phyloP scores from a whole-genome alignment of 1,284 basidiomycete genomes.

The Schizophyllum commune region DNA sequence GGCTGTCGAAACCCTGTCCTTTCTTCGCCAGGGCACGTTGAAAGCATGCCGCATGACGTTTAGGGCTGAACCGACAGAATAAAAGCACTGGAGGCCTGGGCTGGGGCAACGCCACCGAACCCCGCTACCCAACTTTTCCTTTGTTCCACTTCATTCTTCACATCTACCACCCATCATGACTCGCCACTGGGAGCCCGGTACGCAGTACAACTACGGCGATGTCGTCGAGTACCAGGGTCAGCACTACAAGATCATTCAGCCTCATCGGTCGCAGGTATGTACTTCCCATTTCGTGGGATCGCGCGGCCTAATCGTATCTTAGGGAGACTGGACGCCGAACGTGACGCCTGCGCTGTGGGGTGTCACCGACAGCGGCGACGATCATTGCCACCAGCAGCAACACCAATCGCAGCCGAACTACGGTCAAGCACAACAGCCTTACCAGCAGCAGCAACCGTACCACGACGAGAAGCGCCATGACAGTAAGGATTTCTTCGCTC shows the following conservation, averaged over 20 bases:
- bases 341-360: constrained; percentile 64
- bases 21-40: background rate
- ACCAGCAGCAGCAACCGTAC: constrained; percentile 11
- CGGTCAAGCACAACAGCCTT: constrained; percentile 15
- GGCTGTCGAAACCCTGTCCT: background rate
- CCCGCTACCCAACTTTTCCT: background rate
- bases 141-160: background rate
- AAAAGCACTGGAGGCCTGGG: background rate
- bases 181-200: constrained; percentile 54
- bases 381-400: constrained; percentile 22
- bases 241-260: constrained; percentile 62
- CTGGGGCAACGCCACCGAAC: background rate
- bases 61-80: background rate
- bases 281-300: background rate
- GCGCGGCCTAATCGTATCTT: constrained; percentile 4
- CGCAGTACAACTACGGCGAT: constrained; percentile 46
- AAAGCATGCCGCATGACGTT: background rate
- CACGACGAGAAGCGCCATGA: constrained; percentile 10
- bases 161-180: constrained; percentile 16
- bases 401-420: constrained; percentile 19
- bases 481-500: background rate
- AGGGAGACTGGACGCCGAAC: constrained; percentile 60
- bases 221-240: constrained; percentile 51
- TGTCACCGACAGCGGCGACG: constrained; percentile 31
- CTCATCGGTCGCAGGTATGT: constrained; percentile 57